Percentiles rank a stretch among this genome's conserved stretches.
phyloP scores from a whole-genome alignment of 805 yeast genomes.

The Ogataea parapolymorpha region DNA sequence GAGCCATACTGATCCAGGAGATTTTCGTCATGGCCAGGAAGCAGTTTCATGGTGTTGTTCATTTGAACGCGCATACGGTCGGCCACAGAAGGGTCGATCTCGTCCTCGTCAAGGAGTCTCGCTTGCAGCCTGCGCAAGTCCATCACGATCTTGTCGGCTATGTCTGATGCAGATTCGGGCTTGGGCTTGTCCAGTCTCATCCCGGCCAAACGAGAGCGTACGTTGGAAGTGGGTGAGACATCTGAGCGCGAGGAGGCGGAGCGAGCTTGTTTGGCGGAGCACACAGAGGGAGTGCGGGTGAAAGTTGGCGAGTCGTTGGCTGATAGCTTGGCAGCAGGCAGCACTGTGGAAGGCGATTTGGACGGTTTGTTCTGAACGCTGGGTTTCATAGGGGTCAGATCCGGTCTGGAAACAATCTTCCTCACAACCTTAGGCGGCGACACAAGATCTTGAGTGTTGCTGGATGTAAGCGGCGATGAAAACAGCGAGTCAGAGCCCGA shows the following conservation, averaged over 20 bases:
- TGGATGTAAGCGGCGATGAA: conserved; percentile 14
- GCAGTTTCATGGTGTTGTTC: conserved; percentile 14
- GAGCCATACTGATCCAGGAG: conserved; percentile 17
- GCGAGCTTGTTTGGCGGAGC: conserved; percentile 5
- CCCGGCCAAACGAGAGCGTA: conserved; percentile 14
- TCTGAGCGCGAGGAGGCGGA: conserved; percentile 10
- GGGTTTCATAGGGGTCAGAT: conserved; percentile 13
- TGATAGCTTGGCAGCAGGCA: conserved; percentile 5
- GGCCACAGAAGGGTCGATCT: neutral
- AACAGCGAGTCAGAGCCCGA: conserved; percentile 3
- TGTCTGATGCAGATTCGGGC: neutral
- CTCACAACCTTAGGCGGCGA: conserved; percentile 24
- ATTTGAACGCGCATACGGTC: conserved; percentile 12
- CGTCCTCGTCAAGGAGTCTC: conserved; percentile 6
- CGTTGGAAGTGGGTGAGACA: conserved; percentile 9
- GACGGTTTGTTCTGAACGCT: conserved; percentile 2
- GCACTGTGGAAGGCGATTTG: conserved; percentile 9
- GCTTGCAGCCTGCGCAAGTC: conserved; percentile 13
- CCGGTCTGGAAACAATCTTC: conserved; percentile 19
- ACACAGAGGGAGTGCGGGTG: conserved; percentile 5
- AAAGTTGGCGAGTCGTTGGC: conserved; percentile 6
- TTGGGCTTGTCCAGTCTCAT: conserved; percentile 9
- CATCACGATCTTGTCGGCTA: conserved; percentile 3
- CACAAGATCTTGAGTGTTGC: neutral
- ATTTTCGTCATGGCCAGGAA: conserved; percentile 20